Evolutionary conservation across 2,329 filamentous ascomycete genomes (phyloP).

Genomic region (Lanzia echinophila): DNA sequence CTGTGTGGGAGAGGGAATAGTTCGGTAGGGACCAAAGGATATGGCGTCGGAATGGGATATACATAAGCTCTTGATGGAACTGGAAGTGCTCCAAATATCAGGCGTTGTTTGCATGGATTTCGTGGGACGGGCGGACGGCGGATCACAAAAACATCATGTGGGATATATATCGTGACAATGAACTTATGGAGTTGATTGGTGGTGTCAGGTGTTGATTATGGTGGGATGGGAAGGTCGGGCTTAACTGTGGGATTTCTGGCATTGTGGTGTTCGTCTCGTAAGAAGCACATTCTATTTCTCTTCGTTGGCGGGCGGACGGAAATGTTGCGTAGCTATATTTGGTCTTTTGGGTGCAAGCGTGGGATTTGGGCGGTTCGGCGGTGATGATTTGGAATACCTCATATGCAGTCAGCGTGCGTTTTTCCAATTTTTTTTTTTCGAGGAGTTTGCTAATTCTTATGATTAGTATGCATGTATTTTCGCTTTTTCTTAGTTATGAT

Average conservation of each 20-base stretch:
- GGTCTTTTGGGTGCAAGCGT: background rate
- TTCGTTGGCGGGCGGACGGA: background rate
- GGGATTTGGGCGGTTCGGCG: background rate
- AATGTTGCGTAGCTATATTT: background rate
- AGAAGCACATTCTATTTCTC: background rate
- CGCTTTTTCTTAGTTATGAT: background rate
- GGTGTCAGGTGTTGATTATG: background rate
- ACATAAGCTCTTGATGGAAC: background rate
- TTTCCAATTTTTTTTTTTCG: background rate
- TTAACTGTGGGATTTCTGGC: background rate
- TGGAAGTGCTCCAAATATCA: background rate
- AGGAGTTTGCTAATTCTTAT: background rate
- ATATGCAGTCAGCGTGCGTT: background rate
- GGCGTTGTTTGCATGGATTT: background rate
- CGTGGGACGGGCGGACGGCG: background rate
- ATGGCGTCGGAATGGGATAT: conserved; percentile 1
- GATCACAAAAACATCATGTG: background rate
- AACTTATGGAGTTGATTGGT: background rate
- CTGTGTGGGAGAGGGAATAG: background rate
- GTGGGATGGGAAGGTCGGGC: background rate
- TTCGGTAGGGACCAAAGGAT: background rate
- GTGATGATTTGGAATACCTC: background rate
- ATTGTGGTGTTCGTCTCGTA: background rate
- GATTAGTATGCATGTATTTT: background rate
- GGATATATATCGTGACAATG: background rate